Conservation (phyloP, 1,139 yeast genomes). For the Lodderomyces parapsilosis region DNA sequence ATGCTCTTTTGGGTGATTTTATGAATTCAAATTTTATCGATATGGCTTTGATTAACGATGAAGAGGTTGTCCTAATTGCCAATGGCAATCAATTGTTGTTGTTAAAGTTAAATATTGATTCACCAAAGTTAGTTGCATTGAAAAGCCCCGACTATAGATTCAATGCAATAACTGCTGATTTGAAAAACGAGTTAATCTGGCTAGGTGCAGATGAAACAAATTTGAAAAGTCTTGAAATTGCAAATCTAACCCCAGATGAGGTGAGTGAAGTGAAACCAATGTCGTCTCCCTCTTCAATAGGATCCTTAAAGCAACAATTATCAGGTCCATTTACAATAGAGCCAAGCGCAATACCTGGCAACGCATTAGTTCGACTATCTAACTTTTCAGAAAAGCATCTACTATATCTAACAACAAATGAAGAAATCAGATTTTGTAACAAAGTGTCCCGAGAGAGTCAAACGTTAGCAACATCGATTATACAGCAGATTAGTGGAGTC, state of each 20-base stretch:
- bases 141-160: slow-evolving; percentile 16
- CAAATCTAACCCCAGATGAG: slow-evolving; percentile 14
- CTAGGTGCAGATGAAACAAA: slow-evolving; percentile 15
- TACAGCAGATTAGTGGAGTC: slow-evolving; percentile 37
- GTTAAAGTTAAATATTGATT: slow-evolving; percentile 26
- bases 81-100: slow-evolving; percentile 40
- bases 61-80: slow-evolving; percentile 43
- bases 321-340: slow-evolving; percentile 10
- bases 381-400: slow-evolving; percentile 20
- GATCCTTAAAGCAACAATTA: background rate
- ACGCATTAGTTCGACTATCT: slow-evolving; percentile 14
- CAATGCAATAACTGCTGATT: slow-evolving; percentile 22
- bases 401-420: slow-evolving; percentile 29
- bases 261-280: background rate
- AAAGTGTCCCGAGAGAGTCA: slow-evolving; percentile 10
- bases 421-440: slow-evolving; percentile 28
- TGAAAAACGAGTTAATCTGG: slow-evolving; percentile 23
- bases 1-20: slow-evolving; percentile 51
- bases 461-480: slow-evolving; percentile 32
- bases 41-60: slow-evolving; percentile 31
- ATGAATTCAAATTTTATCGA: slow-evolving; percentile 49
- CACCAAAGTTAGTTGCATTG: slow-evolving; percentile 21
- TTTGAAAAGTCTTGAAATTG: slow-evolving; percentile 13
- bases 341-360: background rate
- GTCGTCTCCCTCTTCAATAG: slow-evolving; percentile 9